phyloP scores from a whole-genome alignment of 108 stramenopile species.

The Cyclostephanos invisitatus region DNA sequence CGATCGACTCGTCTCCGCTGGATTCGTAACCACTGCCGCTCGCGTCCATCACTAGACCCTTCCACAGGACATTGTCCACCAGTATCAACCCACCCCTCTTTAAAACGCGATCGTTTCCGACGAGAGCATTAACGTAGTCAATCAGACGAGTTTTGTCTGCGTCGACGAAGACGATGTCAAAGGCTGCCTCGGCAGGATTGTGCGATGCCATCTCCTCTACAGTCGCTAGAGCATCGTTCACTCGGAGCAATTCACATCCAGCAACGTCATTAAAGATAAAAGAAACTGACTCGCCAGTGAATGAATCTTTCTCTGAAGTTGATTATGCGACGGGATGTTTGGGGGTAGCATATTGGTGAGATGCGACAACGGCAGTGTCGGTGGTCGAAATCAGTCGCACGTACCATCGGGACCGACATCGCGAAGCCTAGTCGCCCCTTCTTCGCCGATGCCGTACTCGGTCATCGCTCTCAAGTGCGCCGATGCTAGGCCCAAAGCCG shows the following conservation, averaged over 20 bases:
- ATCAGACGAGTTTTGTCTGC: constrained; percentile 87
- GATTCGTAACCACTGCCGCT: constrained; percentile 37
- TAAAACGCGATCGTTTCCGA: constrained; percentile 62
- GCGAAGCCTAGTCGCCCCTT: constrained; percentile 50
- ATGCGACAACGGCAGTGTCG: neutral
- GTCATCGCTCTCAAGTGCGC: constrained; percentile 67
- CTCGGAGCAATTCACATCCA: constrained; percentile 63
- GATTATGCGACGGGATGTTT: neutral
- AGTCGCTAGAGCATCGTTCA: constrained; percentile 78
- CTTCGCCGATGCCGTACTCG: constrained; percentile 58
- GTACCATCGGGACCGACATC: constrained; percentile 23
- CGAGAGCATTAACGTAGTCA: constrained; percentile 79
- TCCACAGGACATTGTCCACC: constrained; percentile 94
- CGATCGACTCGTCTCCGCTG: constrained; percentile 31
- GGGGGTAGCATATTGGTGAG: neutral
- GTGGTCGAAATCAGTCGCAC: neutral
- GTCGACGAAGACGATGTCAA: constrained; percentile 91
- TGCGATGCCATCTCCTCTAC: constrained; percentile 73
- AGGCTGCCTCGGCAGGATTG: constrained; percentile 48
- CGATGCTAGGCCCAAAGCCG: constrained; percentile 74
- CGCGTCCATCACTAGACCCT: constrained; percentile 83
- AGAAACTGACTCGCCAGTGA: constrained; percentile 40
- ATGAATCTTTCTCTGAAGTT: constrained; percentile 18
- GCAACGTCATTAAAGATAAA: constrained; percentile 50
- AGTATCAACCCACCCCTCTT: constrained; percentile 80